phyloP scores from a whole-genome alignment of 352 stramenopile species.

The Hyaloperonospora arabidopsidis region DNA sequence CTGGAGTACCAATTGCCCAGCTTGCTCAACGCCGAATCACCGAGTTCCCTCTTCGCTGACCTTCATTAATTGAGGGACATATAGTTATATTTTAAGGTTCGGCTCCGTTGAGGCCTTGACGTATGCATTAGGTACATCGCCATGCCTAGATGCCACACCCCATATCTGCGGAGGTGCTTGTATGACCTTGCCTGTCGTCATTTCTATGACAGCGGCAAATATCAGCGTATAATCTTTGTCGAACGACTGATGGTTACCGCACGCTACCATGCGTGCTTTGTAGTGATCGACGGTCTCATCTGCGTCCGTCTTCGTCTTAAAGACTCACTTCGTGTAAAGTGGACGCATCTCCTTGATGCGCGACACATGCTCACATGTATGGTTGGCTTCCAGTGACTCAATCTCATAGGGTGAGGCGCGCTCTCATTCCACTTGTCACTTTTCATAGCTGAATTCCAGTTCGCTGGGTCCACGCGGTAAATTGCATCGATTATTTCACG shows the following conservation, averaged over 20 bases:
- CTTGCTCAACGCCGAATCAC: background rate
- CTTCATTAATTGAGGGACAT: background rate
- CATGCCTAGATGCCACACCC: background rate
- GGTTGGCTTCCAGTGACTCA: no score
- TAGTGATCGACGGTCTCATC: background rate
- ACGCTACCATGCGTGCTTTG: no score
- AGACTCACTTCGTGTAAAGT: no score
- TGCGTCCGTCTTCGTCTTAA: no score
- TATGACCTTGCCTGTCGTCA: background rate
- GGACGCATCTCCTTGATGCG: no score
- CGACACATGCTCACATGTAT: no score
- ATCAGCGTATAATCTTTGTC: background rate
- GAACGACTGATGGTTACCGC: background rate
- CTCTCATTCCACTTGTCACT: no score
- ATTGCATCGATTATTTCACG: no score
- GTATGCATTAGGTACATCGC: background rate
- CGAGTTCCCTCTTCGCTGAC: background rate
- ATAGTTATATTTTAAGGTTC: background rate
- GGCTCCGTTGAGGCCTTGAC: background rate
- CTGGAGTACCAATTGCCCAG: background rate
- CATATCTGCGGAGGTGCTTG: background rate
- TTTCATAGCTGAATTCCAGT: no score
- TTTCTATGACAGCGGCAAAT: background rate
- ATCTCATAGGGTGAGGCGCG: no score
- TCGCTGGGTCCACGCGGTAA: no score